Evolutionary conservation across 2,329 filamentous ascomycete genomes (phyloP).

Genomic region (Claviceps spartinae): DNA sequence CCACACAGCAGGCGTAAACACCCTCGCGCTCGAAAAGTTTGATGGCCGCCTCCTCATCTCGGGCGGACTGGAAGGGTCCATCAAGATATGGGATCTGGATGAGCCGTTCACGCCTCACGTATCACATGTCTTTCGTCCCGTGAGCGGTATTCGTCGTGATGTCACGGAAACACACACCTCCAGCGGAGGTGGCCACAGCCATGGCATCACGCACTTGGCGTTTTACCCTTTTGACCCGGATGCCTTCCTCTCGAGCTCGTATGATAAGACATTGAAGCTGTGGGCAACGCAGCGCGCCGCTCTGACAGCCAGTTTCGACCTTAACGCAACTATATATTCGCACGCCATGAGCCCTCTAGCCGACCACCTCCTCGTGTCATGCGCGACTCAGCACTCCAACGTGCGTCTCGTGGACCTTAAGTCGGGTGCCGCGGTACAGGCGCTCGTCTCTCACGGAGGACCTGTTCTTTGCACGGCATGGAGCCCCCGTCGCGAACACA

Average conservation of each 20-base stretch:
- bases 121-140: slow-evolving; percentile 39
- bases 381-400: slow-evolving; percentile 72
- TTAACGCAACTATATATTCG: slow-evolving; percentile 57
- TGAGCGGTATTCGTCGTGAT: slow-evolving; percentile 35
- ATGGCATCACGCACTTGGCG: slow-evolving; percentile 61
- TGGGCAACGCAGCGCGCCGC: slow-evolving; percentile 53
- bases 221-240: slow-evolving; percentile 69
- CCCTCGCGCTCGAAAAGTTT: slow-evolving; percentile 67
- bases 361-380: slow-evolving; percentile 66
- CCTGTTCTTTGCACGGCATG: slow-evolving; percentile 60
- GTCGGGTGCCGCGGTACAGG: slow-evolving; percentile 60
- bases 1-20: slow-evolving; percentile 67
- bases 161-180: neutral
- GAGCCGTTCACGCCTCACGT: slow-evolving; percentile 30
- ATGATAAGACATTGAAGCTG: slow-evolving; percentile 63
- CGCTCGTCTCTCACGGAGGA: slow-evolving; percentile 53
- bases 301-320: slow-evolving; percentile 51
- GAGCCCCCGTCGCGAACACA: slow-evolving; percentile 68
- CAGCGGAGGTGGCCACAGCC: slow-evolving; percentile 36
- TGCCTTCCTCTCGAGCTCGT: slow-evolving; percentile 65
- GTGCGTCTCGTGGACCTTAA: slow-evolving; percentile 78
- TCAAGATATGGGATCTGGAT: slow-evolving; percentile 82
- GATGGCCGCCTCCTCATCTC: slow-evolving; percentile 68
- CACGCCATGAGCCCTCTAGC: slow-evolving; percentile 67
- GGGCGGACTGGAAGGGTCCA: slow-evolving; percentile 70